phyloP scores from a whole-genome alignment of 345 rosid species.

The Pistacia vera region DNA sequence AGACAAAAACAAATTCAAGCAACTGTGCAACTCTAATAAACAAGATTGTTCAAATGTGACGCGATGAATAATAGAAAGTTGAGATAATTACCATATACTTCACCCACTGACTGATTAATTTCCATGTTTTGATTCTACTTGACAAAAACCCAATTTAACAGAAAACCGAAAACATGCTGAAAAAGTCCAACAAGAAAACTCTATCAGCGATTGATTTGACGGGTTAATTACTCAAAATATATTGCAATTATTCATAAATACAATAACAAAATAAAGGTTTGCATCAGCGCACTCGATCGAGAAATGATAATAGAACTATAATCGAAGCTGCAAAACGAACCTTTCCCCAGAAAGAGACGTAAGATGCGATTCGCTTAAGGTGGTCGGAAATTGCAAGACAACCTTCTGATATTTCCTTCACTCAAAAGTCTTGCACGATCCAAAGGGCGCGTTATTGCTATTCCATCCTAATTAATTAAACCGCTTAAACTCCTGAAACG shows the following conservation, averaged over 20 bases:
- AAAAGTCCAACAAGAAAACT: conserved; percentile 1
- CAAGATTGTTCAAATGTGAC: not conserved
- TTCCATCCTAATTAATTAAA: no score
- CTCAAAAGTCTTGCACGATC: not conserved
- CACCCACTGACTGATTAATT: no score
- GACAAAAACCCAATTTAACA: not conserved
- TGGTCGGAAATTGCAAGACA: not conserved
- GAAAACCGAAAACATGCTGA: not conserved
- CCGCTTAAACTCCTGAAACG: no score
- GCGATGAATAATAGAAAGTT: not conserved
- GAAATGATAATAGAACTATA: not conserved
- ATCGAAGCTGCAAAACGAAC: not conserved
- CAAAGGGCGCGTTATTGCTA: not conserved
- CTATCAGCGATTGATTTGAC: not conserved
- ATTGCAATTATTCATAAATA: not conserved
- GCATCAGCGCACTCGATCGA: not conserved
- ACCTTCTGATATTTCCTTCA: not conserved
- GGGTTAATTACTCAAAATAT: not conserved
- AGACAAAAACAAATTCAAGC: not conserved
- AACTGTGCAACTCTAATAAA: not conserved
- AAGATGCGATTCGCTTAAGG: not conserved
- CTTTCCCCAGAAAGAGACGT: not conserved
- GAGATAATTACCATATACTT: not conserved
- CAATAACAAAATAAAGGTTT: no score
- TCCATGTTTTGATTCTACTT: conserved; percentile 5